A percentile compares a stretch with the other conserved stretches of the same genome.
These are phyloP conservation scores for Clonostachys solani DNA, from an alignment of 2,329 filamentous ascomycete species.

Conservation along the genomic window DNA sequence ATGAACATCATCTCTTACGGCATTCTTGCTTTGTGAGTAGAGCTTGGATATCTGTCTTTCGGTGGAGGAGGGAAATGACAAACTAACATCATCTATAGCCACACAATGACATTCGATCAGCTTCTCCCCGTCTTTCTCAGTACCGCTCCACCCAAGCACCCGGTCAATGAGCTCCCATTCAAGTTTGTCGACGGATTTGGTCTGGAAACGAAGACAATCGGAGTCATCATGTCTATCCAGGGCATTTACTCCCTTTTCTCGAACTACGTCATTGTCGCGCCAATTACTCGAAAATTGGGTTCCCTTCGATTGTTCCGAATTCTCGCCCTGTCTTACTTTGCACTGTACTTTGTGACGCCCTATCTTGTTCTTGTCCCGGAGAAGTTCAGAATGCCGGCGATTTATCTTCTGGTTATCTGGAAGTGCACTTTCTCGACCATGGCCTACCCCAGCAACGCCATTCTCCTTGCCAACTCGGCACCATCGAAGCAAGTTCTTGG, in stretches of 20 bases:
- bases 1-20: conserved; percentile 88
- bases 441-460: conserved; percentile 85
- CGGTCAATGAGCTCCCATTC: conserved; percentile 66
- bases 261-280: conserved; percentile 80
- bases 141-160: conserved; percentile 49
- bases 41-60: not conserved
- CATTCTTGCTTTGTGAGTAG: conserved; percentile 86
- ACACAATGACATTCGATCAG: conserved; percentile 96
- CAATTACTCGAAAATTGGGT: conserved; percentile 70
- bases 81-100: conserved; percentile 46
- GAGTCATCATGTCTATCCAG: conserved; percentile 83
- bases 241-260: conserved; percentile 86
- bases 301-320: conserved; percentile 78
- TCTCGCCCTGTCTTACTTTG: conserved; percentile 77
- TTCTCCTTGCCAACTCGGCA: conserved; percentile 84
- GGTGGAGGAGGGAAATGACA: conserved; percentile 7
- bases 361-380: conserved; percentile 84
- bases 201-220: conserved; percentile 78
- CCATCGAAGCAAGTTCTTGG: conserved; percentile 82
- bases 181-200: conserved; percentile 85
- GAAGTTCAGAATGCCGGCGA: conserved; percentile 64
- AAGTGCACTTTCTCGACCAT: conserved; percentile 92
- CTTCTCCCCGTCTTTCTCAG: conserved; percentile 90
- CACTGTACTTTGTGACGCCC: conserved; percentile 82
- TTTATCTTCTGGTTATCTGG: conserved; percentile 77